Evolutionary conservation across 805 yeast species (phyloP).

Genomic region (Candida insectalens): DNA sequence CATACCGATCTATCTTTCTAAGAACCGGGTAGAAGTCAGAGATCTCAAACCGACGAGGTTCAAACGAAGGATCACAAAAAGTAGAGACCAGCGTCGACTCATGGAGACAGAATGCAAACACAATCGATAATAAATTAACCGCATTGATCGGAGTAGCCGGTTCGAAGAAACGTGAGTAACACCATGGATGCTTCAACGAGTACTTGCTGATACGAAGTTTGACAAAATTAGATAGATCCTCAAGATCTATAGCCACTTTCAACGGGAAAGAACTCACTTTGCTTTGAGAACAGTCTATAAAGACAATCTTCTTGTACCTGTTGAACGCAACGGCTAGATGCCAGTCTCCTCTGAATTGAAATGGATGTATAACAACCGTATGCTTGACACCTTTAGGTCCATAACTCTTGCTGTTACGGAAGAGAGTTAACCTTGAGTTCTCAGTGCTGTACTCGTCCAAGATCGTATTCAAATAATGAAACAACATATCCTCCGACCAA

Average conservation of each 20-base stretch:
- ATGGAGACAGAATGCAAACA: slow-evolving; percentile 20
- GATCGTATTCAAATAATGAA: slow-evolving; percentile 18
- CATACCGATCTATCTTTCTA: slow-evolving; percentile 18
- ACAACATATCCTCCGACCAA: slow-evolving; percentile 22
- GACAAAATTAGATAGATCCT: slow-evolving; percentile 18
- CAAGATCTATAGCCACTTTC: slow-evolving; percentile 16
- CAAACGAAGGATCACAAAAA: slow-evolving; percentile 15
- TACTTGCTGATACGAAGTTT: slow-evolving; percentile 19
- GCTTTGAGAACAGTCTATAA: slow-evolving; percentile 18
- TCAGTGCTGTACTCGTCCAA: slow-evolving; percentile 16
- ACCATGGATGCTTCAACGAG: slow-evolving; percentile 18
- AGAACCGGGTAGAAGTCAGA: slow-evolving; percentile 18
- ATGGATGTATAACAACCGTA: slow-evolving; percentile 22
- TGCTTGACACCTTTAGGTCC: slow-evolving; percentile 18
- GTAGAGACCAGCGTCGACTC: slow-evolving; percentile 9
- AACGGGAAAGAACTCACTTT: slow-evolving; percentile 11
- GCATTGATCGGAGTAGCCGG: slow-evolving; percentile 18
- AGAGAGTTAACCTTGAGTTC: slow-evolving; percentile 12
- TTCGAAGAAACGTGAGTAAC: slow-evolving; percentile 14
- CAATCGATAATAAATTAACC: slow-evolving; percentile 18
- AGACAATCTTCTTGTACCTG: slow-evolving; percentile 14
- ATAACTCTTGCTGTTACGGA: slow-evolving; percentile 12
- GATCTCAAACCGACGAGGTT: slow-evolving; percentile 19
- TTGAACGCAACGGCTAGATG: slow-evolving; percentile 24
- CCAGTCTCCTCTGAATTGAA: slow-evolving; percentile 22